A percentile compares a stretch with the other conserved stretches of the same genome.
These are phyloP conservation scores for Beauveria sp. DNA, from an alignment of 2,329 filamentous ascomycete genomes.

Conservation along the genomic window DNA sequence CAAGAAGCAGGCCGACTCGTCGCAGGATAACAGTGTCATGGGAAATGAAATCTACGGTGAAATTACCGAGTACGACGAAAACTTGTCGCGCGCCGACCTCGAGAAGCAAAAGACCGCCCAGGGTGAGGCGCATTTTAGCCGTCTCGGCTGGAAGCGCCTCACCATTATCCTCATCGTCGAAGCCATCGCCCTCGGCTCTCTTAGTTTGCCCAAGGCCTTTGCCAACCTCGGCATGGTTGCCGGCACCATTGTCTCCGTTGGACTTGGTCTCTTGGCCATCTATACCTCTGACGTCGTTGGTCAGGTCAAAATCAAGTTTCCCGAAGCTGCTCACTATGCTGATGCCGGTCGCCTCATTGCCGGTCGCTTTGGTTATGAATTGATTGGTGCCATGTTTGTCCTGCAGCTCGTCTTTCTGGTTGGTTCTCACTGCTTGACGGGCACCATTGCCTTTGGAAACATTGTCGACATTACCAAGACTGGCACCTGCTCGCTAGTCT, in stretches of 20 bases:
- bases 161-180: conserved; percentile 49
- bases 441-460: conserved; percentile 60
- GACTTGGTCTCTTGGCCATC: conserved; percentile 38
- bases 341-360: conserved; percentile 58
- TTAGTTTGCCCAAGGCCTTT: conserved; percentile 45
- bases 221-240: conserved; percentile 47
- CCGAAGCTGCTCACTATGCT: conserved; percentile 57
- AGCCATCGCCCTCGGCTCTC: conserved; percentile 46
- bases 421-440: conserved; percentile 64
- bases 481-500: conserved; percentile 38
- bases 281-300: conserved; percentile 41
- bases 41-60: conserved; percentile 23
- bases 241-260: conserved; percentile 35
- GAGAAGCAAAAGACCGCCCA: conserved; percentile 39
- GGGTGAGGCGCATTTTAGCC: conserved; percentile 42
- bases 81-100: conserved; percentile 27
- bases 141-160: conserved; percentile 49
- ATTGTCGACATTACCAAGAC: conserved; percentile 42
- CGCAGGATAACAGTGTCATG: conserved; percentile 19
- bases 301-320: conserved; percentile 41
- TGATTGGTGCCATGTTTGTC: conserved; percentile 54
- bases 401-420: conserved; percentile 63
- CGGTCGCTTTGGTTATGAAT: conserved; percentile 52
- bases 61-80: conserved; percentile 30
- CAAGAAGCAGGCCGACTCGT: conserved; percentile 1